phyloP scores from a whole-genome alignment of 2,329 filamentous ascomycete species.

The Colletotrichum noveboracense region DNA sequence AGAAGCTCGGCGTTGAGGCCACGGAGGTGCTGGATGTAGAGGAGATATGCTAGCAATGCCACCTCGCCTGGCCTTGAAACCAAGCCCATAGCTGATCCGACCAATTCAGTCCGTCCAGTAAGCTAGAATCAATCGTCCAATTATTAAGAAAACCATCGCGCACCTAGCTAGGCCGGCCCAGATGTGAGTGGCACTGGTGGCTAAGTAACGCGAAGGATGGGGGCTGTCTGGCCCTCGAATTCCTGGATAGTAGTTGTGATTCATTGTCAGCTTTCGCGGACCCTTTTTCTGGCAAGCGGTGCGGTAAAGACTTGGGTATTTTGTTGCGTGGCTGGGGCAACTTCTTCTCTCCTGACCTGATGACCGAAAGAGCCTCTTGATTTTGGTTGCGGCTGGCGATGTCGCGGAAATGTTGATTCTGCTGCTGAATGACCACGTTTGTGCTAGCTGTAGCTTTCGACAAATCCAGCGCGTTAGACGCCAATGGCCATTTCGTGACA shows the following conservation, averaged over 20 bases:
- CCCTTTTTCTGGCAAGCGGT: no score
- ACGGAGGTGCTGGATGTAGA: background rate
- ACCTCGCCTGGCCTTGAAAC: background rate
- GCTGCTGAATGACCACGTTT: no score
- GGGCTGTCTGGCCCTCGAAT: background rate
- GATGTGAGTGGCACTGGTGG: background rate
- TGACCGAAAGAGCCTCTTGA: no score
- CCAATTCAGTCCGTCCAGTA: background rate
- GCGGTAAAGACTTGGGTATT: no score
- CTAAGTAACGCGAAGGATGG: background rate
- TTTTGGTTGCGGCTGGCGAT: no score
- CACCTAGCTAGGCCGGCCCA: background rate
- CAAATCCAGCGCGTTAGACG: no score
- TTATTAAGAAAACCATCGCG: background rate
- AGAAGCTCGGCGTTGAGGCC: background rate
- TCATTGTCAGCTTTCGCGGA: no score
- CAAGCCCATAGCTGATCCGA: background rate
- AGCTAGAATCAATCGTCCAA: background rate
- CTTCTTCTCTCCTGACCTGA: no score
- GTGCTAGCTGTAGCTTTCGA: no score
- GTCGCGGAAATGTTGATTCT: no score
- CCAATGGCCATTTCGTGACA: background rate
- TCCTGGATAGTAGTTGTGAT: background rate
- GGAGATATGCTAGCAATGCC: no score
- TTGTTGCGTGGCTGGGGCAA: no score